phyloP scores from a whole-genome alignment of 2,329 filamentous ascomycete genomes.

The Colletotrichum tofieldiae region DNA sequence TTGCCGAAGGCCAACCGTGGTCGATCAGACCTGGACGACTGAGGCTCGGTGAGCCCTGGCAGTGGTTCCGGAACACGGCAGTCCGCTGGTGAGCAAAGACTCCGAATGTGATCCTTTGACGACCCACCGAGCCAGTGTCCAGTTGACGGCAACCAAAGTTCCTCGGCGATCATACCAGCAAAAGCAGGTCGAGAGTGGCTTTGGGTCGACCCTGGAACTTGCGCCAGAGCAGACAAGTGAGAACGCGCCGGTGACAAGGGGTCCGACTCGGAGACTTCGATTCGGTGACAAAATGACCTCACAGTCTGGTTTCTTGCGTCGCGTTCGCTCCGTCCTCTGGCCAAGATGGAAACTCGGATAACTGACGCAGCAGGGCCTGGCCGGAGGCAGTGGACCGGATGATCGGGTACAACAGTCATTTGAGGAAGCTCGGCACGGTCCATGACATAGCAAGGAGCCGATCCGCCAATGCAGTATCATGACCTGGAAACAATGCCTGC shows the following conservation, averaged over 20 bases:
- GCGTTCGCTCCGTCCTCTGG: too few species aligned
- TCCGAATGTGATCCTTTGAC: background rate
- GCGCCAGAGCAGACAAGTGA: background rate
- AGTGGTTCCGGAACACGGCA: background rate
- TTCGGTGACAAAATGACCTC: background rate
- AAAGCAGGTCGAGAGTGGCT: constrained; percentile 18
- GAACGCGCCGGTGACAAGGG: background rate
- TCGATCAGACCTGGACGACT: background rate
- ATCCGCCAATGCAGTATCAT: background rate
- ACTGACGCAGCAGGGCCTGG: constrained; percentile 4
- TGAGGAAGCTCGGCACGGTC: constrained; percentile 34
- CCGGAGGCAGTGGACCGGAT: constrained; percentile 8
- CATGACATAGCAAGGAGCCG: constrained; percentile 15
- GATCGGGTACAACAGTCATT: constrained; percentile 13
- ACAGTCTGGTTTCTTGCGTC: too few species aligned
- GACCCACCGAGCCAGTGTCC: background rate
- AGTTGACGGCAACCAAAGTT: background rate
- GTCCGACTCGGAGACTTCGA: background rate
- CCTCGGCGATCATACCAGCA: constrained; percentile 11
- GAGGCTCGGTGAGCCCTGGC: constrained; percentile 11
- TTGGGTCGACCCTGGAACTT: background rate
- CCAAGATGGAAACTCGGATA: background rate
- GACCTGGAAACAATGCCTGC: background rate
- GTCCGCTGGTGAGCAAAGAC: background rate
- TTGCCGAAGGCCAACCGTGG: background rate